These are phyloP conservation scores for Tillandsia fasciculata DNA, from an alignment of 176 grass and related monocot species.

Conservation along the genomic window DNA sequence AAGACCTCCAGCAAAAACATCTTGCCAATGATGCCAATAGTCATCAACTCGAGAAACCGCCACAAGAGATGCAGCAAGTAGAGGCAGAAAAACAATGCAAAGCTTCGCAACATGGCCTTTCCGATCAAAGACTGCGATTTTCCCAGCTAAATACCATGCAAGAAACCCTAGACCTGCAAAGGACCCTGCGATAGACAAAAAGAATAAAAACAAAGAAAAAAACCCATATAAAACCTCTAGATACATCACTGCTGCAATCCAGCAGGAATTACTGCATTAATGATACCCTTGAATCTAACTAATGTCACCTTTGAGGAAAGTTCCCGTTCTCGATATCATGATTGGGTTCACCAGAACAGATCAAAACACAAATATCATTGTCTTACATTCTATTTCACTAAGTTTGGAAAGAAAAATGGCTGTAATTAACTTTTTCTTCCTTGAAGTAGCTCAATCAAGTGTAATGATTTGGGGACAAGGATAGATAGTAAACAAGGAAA, in stretches of 20 bases:
- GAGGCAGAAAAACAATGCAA: conserved; percentile 53
- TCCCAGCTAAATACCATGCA: conserved; percentile 74
- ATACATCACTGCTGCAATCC: neutral
- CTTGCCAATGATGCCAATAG: conserved; percentile 95
- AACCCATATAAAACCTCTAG: neutral
- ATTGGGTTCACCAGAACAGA: too few relatives aligned
- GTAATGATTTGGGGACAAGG: neutral
- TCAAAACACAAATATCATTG: too few relatives aligned
- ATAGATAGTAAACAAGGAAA: neutral
- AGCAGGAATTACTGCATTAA: neutral
- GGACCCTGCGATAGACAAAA: conserved; percentile 39
- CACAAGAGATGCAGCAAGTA: conserved; percentile 57
- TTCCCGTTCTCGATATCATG: neutral
- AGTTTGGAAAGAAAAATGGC: neutral
- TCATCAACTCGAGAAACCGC: conserved; percentile 79
- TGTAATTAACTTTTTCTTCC: neutral
- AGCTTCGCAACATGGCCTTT: conserved; percentile 68
- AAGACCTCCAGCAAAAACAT: conserved; percentile 56
- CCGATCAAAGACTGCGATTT: conserved; percentile 62
- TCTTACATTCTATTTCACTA: neutral
- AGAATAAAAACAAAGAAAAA: neutral
- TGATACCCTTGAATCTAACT: too few relatives aligned
- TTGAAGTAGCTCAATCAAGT: neutral
- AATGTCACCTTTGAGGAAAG: too few relatives aligned
- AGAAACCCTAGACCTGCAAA: conserved; percentile 85